A percentile compares a stretch with the other conserved stretches of the same genome.
Conservation (phyloP, 495 filamentous ascomycete genomes). For the Daldinia loculata region DNA sequence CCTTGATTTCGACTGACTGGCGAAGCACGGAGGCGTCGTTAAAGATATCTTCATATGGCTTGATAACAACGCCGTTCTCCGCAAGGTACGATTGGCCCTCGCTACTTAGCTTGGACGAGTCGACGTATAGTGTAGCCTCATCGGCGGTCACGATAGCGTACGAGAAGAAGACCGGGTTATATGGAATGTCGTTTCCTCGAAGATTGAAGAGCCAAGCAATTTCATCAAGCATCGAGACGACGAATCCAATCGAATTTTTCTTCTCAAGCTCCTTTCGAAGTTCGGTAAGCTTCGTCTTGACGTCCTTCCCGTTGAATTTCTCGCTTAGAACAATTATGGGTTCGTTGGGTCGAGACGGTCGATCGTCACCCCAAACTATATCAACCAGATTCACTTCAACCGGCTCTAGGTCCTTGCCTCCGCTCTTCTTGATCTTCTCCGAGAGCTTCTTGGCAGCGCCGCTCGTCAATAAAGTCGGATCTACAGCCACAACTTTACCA, state of each 20-base stretch:
- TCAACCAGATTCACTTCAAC: slow-evolving; percentile 87
- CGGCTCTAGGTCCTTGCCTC: slow-evolving; percentile 75
- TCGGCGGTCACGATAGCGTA: slow-evolving; percentile 90
- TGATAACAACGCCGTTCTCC: slow-evolving; percentile 71
- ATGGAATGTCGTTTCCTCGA: slow-evolving; percentile 94
- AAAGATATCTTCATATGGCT: slow-evolving; percentile 87
- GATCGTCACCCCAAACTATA: slow-evolving; percentile 78
- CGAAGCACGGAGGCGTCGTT: slow-evolving; percentile 73
- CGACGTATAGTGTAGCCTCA: slow-evolving; percentile 83
- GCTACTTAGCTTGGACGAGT: slow-evolving; percentile 75
- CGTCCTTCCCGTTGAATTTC: slow-evolving; percentile 83
- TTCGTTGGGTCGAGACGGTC: slow-evolving; percentile 79
- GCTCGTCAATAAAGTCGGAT: slow-evolving; percentile 87
- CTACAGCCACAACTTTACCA: slow-evolving; percentile 89
- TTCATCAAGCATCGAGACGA: slow-evolving; percentile 96
- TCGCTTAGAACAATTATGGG: slow-evolving; percentile 72
- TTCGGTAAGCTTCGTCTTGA: slow-evolving; percentile 83
- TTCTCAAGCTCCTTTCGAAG: slow-evolving; percentile 91
- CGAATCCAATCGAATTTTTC: slow-evolving; percentile 86
- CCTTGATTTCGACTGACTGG: slow-evolving; percentile 49
- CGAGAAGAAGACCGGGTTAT: slow-evolving; percentile 99
- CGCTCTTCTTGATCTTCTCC: slow-evolving; percentile 87
- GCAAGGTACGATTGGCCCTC: slow-evolving; percentile 77
- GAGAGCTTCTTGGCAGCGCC: slow-evolving; percentile 85
- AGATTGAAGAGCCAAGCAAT: slow-evolving; percentile 98